Base-by-base conservation (phyloP, 768 basidiomycete species). In the Russula brevipes region DNA sequence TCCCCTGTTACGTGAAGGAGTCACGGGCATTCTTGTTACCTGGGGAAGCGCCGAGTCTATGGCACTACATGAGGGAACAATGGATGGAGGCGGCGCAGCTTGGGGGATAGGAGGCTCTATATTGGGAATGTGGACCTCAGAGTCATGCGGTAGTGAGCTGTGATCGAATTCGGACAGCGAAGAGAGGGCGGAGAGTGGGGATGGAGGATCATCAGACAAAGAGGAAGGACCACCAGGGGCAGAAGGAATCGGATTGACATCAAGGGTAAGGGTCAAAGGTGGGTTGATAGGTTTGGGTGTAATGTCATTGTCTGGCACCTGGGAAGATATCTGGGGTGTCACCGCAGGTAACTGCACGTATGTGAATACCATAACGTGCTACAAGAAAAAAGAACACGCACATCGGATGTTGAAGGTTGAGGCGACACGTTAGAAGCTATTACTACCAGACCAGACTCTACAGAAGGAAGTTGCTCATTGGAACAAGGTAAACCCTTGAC, bases 181-280 rank as follows among this genome's bases (percentile, higher is more conserved):
- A 16, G 63, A 60, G 39, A 64, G 58, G 30, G 63, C 17, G 3
- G 63, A 64, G 14, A 64, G 59, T 9, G 63, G 63, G 30, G 63
- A 64, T 33, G 54, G 54, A n/a, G 58, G 54, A 17, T 64, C 58
- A 35, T 54, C 47, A 38, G 17, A 33, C n/a, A 51, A 31, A 33
- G 54, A 42, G 17, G 63, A n/a, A 38, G 42, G 52, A 35, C 35
- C 42, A 4, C n/a, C 31, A 45, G 46, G 36, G 9, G 54, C 4
- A 9, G 24, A 24, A 24, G 24, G 24, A 24, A 24, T 24, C 24
- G 24, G 24, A 24, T 24, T 24, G 24, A 24, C 24, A 4, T 14
- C 31, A 45, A 53, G 36, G 9, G 54, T 2, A 9, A 60, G 12
- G 24, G 51, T n/a, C 8, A 44, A 30, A n/a, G 44, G 17, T 7